Base-by-base conservation (phyloP, 2,329 filamentous ascomycete species). In the Chaetomium sp. region DNA sequence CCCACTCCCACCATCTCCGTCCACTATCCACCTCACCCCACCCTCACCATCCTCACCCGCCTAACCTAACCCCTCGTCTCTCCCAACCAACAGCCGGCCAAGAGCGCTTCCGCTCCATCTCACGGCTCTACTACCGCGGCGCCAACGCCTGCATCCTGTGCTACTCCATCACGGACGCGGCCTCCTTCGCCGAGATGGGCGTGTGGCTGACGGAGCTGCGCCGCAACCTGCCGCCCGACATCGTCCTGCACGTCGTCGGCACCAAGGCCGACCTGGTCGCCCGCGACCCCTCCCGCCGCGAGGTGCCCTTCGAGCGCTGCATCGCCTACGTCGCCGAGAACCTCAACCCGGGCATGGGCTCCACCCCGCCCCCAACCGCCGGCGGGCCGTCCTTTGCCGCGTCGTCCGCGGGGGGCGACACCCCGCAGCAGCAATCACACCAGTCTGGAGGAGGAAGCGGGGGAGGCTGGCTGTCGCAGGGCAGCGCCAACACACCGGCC, bases 261-360 rank as follows among this genome's bases (percentile, higher is more conserved):
- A 98, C 92, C 12, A 96, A 96, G 76, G 89, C 90, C 66, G 94
- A 99, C 77, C 87, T 98, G 53, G 93, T 97, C 58, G 89, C 93
- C 49, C 85, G 90, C 71, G 92, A 97, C 68, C 93, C 94, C 5
- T 83, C 84, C 6, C 82, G 83, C 67, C 88, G 94, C 62, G 88
- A 93, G 74, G 92, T 99, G 6, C 92, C 93, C 23, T 98, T 98
- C 75, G 94, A 99, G 78, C 87, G 91, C 68, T 97, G 93, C 75
- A 97, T 98, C 73, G 92, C 92, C 56, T 99, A 97, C 77, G 92
- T 97, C 47, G 93, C 93, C 29, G 93, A 97, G 77, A 91, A 97
- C 75, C 84, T 97, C 1, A 91, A 91, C 62, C 91, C 93, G 0
- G 86, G 87, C 31, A 78, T 86, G 59, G 84, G 84, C 63, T 84